Conservation (phyloP, 257 asterid genomes). For the Parsonsia alboflavescens region DNA sequence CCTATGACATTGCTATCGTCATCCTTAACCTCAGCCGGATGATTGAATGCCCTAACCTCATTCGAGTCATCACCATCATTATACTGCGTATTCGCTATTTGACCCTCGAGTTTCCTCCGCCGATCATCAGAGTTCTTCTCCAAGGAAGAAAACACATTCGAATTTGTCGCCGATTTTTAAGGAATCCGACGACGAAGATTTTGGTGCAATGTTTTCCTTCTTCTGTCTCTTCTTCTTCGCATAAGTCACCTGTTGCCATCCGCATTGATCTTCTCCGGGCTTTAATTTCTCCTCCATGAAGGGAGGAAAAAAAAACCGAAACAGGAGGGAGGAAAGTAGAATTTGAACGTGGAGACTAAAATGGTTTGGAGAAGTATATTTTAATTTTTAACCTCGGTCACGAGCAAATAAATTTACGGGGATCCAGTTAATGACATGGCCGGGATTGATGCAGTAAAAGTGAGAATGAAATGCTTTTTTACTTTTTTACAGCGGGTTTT, state of each 20-base stretch:
- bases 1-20: conserved; percentile 31
- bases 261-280: conserved; percentile 15
- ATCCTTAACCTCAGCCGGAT: conserved; percentile 18
- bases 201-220: conserved; percentile 23
- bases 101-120: conserved; percentile 6
- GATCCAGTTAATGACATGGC: too few relatives aligned
- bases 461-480: too few relatives aligned
- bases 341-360: background rate
- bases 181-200: conserved; percentile 24
- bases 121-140: conserved; percentile 3
- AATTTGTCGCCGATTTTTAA: background rate
- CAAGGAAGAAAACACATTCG: conserved; percentile 1
- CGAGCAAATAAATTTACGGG: too few relatives aligned
- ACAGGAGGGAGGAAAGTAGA: background rate
- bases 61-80: conserved; percentile 1
- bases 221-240: conserved; percentile 38
- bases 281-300: conserved; percentile 26
- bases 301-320: background rate
- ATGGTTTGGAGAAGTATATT: background rate
- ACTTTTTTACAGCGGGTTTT: too few relatives aligned
- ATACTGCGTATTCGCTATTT: background rate
- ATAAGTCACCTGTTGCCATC: conserved; percentile 39
- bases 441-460: too few relatives aligned
- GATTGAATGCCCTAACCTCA: conserved; percentile 30
- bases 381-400: background rate